Evolutionary conservation across 176 grass and related monocot genomes (phyloP).

Genomic region (Aegilops bicornis): DNA sequence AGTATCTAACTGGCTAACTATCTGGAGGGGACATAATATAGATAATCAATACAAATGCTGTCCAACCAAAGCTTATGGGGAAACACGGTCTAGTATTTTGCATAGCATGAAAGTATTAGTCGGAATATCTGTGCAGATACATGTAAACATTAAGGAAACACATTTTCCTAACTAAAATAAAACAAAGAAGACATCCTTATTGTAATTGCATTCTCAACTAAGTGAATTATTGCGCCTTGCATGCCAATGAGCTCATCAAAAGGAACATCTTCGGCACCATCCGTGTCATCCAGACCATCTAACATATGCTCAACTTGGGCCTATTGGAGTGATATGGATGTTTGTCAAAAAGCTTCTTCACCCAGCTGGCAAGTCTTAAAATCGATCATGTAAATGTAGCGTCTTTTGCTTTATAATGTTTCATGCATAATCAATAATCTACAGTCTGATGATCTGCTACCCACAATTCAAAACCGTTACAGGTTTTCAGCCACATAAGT

Average conservation of each 20-base stretch:
- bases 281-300: conserved; percentile 96
- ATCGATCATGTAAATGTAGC: no score
- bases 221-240: conserved; percentile 95
- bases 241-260: conserved; percentile 96
- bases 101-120: not conserved
- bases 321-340: not conserved
- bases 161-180: not conserved
- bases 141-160: not conserved
- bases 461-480: no score
- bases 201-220: conserved; percentile 98
- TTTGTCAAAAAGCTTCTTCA: no score
- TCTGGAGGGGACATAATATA: not conserved
- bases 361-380: no score
- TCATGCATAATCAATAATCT: no score
- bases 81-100: not conserved
- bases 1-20: not conserved
- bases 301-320: conserved; percentile 99
- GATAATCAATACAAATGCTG: not conserved
- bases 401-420: no score
- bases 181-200: conserved; percentile 38
- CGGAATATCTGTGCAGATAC: not conserved
- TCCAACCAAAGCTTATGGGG: not conserved
- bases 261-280: conserved; percentile 92
- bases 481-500: no score
- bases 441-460: no score